Base-by-base conservation (phyloP, 306 rosid species). In the Macrotyloma uniflorum region DNA sequence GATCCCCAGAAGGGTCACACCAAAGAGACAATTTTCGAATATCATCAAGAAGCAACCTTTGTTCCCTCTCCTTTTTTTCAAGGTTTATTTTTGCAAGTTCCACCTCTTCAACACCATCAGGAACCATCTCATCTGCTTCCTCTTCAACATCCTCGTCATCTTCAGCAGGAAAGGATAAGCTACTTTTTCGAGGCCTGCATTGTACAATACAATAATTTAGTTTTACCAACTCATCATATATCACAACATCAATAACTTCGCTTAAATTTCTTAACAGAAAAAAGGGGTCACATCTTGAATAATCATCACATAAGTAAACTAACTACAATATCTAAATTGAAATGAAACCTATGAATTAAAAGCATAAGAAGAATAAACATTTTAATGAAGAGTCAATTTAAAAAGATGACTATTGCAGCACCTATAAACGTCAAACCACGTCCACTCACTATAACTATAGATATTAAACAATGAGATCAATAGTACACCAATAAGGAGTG, bases 21-120 rank as follows among this genome's bases (percentile, higher is more conserved):
- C 84, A 83, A 59, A 88, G 80, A 78, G 98, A 90, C 69, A 96
- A 80, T 77, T 88, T 91, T 70, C 89, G 84, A 78, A 96, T 88
- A 85, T 96, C 99, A 84, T 89, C 90, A 67, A 91, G 86, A 85
- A 96, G 86, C 89, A 96, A 86, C 78, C 83, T 96, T 65, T 83
- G 93, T 75, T 93, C 98, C 80, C 91, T 87, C 80, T 96, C 97
- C 71, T 70, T 91, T 82, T 86, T 79, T 83, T 96, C 98, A 80
- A 96, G 99, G 77, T 86, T 83, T 77, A 96, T 83, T 85, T 82
- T 93, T 78, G 94, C 98, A 79, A 96, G 96, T 85, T 96, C 99
- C 51, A 96, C 98, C 87, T 96, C 99, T 83, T 96, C 98, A 80
- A 93, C 98, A 79, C 99, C 99, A 76, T 93, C 97, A 79, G 99